These are phyloP conservation scores for Aspergillus bridgeri DNA, from an alignment of 495 filamentous ascomycete species.

Conservation along the genomic window DNA sequence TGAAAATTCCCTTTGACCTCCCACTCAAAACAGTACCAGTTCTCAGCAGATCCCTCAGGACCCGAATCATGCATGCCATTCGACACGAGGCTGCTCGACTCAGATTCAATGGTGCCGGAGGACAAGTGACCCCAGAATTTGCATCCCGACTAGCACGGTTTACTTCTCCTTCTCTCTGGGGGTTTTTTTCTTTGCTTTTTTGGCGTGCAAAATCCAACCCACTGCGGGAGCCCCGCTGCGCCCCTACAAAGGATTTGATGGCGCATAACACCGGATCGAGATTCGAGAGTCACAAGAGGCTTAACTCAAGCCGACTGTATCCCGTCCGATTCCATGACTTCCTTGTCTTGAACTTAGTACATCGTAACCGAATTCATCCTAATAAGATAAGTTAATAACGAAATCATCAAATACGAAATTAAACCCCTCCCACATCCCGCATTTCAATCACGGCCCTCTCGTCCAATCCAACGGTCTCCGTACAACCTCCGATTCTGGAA, in stretches of 20 bases:
- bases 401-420: too few relatives aligned
- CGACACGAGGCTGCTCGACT: not conserved
- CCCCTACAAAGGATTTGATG: too few relatives aligned
- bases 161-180: not conserved
- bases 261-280: too few relatives aligned
- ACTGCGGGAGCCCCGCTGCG: not conserved
- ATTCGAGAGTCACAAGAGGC: too few relatives aligned
- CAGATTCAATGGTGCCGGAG: not conserved
- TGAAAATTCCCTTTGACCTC: not conserved
- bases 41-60: not conserved
- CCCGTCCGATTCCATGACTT: too few relatives aligned
- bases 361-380: too few relatives aligned
- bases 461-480: not conserved
- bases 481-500: not conserved
- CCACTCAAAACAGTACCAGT: not conserved
- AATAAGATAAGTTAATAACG: too few relatives aligned
- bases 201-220: not conserved
- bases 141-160: not conserved
- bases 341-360: too few relatives aligned
- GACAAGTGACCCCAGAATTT: not conserved
- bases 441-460: not conserved
- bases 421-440: not conserved
- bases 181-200: too few relatives aligned
- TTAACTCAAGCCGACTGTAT: too few relatives aligned
- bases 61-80: not conserved